Evolutionary conservation across 306 rosid genomes (phyloP).

Genomic region (Glycine tomentella): DNA sequence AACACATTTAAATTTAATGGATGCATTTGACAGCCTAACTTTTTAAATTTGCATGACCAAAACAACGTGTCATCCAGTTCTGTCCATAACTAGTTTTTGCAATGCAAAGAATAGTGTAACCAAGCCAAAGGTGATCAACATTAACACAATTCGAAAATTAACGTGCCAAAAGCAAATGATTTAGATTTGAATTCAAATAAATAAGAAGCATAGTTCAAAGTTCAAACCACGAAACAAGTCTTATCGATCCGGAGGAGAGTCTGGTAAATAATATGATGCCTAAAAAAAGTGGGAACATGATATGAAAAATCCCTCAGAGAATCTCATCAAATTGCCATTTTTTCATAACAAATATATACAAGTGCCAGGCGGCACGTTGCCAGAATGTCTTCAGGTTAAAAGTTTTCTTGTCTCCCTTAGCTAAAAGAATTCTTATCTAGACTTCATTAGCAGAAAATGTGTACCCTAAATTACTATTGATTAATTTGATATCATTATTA

Average conservation of each 20-base stretch:
- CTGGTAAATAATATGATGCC: not conserved
- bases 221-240: constrained; percentile 13
- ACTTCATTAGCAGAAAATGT: not conserved
- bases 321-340: constrained; percentile 24
- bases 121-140: no score
- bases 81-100: no score
- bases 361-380: constrained; percentile 26
- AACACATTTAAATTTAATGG: no score
- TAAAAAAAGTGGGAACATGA: constrained; percentile 32
- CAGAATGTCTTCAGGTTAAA: constrained; percentile 30
- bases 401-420: constrained; percentile 32
- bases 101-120: not conserved
- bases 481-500: no score
- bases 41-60: no score
- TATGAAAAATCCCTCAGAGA: not conserved
- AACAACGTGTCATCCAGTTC: no score
- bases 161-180: not conserved
- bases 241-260: not conserved
- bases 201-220: not conserved
- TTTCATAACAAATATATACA: not conserved
- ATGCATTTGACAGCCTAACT: no score
- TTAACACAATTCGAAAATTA: not conserved
- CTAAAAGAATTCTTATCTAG: not conserved
- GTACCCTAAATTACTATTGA: not conserved
- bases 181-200: not conserved